Evolutionary conservation across 2,329 filamentous ascomycete species (phyloP).

Genomic region (Ascocoryne sarcoides): DNA sequence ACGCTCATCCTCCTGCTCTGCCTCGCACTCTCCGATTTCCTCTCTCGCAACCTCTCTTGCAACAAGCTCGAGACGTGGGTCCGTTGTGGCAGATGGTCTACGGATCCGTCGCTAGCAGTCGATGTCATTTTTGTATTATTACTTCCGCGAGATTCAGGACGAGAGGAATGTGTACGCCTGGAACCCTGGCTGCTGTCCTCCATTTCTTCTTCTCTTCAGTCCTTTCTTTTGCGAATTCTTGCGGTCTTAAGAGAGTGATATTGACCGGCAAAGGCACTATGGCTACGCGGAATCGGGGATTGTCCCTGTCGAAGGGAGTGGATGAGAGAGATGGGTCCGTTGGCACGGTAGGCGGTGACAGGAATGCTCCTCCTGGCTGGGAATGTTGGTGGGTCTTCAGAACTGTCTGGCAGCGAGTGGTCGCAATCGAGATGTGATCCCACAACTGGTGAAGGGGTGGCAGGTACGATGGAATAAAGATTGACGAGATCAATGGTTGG

Average conservation of each 20-base stretch:
- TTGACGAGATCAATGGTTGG: no score
- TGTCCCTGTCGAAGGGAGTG: not conserved
- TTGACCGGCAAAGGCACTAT: not conserved
- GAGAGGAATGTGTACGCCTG: not conserved
- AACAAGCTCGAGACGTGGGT: constrained; percentile 22
- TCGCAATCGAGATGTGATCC: no score
- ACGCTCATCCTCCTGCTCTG: constrained; percentile 19
- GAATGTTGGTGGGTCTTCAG: no score
- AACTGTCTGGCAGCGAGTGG: no score
- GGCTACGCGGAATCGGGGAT: not conserved
- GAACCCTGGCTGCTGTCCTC: not conserved
- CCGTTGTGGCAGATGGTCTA: constrained; percentile 7
- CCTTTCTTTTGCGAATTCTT: not conserved
- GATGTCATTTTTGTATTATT: constrained; percentile 10
- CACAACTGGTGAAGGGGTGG: no score
- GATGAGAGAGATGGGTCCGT: no score
- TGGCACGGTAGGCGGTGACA: no score
- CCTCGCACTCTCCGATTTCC: constrained; percentile 25
- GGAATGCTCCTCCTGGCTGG: no score
- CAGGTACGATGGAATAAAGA: no score
- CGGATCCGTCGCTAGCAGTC: constrained; percentile 11
- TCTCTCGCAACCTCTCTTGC: constrained; percentile 28
- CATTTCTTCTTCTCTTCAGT: not conserved
- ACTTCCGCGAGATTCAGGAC: not conserved
- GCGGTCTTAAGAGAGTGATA: not conserved